Evolutionary conservation across 441 rosid genomes (phyloP).

Genomic region (Syzygium malaccense): DNA sequence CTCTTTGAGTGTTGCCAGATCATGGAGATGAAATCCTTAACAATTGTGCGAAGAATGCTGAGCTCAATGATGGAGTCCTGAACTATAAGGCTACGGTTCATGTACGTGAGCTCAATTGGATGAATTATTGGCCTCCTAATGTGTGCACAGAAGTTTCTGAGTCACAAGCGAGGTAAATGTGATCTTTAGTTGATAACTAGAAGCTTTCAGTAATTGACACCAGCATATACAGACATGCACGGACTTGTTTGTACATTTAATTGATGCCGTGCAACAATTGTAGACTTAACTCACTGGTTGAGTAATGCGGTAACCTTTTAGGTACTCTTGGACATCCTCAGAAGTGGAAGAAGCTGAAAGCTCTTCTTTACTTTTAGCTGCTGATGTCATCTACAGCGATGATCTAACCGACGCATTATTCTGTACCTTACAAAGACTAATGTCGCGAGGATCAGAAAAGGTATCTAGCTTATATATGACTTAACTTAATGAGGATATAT

Average conservation of each 20-base stretch:
- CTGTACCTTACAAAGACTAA: conserved; percentile 33
- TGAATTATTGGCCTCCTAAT: conserved; percentile 55
- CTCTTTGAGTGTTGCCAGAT: conserved; percentile 29
- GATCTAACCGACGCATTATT: conserved; percentile 56
- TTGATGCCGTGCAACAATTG: neutral
- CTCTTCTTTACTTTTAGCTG: conserved; percentile 53
- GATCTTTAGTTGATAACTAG: neutral
- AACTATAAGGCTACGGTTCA: conserved; percentile 29
- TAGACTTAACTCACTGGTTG: neutral
- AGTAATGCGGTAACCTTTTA: neutral
- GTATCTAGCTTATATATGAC: conserved; percentile 13
- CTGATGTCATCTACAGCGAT: conserved; percentile 68
- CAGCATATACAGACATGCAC: neutral
- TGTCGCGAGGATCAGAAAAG: conserved; percentile 45
- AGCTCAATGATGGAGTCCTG: conserved; percentile 42
- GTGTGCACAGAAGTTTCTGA: conserved; percentile 10
- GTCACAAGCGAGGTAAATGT: conserved; percentile 26
- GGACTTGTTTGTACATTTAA: neutral
- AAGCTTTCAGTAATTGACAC: neutral
- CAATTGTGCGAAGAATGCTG: conserved; percentile 56
- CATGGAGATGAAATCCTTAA: conserved; percentile 55
- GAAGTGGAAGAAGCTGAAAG: conserved; percentile 48
- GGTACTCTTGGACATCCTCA: conserved; percentile 42
- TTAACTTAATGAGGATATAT: neutral
- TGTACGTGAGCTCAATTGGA: conserved; percentile 87